Conservation (phyloP, 106 monocot species). For the Dendrobium chrysotoxum region DNA sequence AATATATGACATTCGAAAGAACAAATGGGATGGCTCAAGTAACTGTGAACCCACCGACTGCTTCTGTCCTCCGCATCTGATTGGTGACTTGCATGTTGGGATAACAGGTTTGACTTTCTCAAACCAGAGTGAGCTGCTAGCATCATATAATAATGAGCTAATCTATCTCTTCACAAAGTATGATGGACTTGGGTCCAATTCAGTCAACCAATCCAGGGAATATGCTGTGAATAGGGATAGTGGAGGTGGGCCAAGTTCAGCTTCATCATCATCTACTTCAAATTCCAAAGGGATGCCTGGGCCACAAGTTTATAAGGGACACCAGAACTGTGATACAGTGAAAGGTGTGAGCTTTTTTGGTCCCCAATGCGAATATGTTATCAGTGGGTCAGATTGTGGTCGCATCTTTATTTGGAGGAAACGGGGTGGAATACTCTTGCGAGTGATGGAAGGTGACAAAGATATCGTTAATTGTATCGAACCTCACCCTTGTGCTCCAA, state of each 20-base stretch:
- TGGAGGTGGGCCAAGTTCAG: slow-evolving; percentile 5
- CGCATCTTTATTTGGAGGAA: slow-evolving; percentile 89
- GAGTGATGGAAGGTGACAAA: slow-evolving; percentile 70
- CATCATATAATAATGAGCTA: slow-evolving; percentile 54
- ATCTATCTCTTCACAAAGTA: slow-evolving; percentile 75
- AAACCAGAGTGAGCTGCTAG: slow-evolving; percentile 62
- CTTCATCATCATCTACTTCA: slow-evolving; percentile 12
- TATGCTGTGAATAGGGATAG: slow-evolving; percentile 3
- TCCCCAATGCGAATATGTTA: slow-evolving; percentile 79
- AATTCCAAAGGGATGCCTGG: slow-evolving; percentile 1
- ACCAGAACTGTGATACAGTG: slow-evolving; percentile 54
- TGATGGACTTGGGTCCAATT: slow-evolving; percentile 40
- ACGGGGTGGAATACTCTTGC: slow-evolving; percentile 57
- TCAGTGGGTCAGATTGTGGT: slow-evolving; percentile 91
- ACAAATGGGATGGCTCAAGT: slow-evolving; percentile 26
- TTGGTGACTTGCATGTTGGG: slow-evolving; percentile 33
- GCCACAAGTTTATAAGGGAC: slow-evolving; percentile 47
- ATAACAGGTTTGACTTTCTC: slow-evolving; percentile 89
- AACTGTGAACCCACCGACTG: slow-evolving; percentile 27
- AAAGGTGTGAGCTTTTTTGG: slow-evolving; percentile 85
- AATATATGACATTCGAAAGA: slow-evolving; percentile 73
- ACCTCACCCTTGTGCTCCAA: slow-evolving; percentile 51
- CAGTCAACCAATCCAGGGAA: slow-evolving; percentile 7
- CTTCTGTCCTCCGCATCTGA: slow-evolving; percentile 63
- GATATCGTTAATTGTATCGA: slow-evolving; percentile 74